These are phyloP conservation scores for Lasiosphaeria miniovina DNA, from an alignment of 495 filamentous ascomycete genomes.

Conservation along the genomic window DNA sequence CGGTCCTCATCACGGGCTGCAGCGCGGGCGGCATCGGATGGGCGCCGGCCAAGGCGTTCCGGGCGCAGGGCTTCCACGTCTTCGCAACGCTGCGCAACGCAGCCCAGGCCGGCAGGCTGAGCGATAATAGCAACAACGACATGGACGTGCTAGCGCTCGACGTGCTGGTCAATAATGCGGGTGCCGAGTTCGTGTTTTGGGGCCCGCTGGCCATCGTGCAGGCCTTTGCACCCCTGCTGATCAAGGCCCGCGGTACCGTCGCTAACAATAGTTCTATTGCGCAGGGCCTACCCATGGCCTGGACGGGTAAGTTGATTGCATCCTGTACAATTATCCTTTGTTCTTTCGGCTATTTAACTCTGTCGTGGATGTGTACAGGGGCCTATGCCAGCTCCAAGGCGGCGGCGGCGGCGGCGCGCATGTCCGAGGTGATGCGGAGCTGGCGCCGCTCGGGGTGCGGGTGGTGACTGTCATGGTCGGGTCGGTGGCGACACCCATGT, in stretches of 20 bases:
- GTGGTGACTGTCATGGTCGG: conserved; percentile 29
- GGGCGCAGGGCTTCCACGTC: conserved; percentile 47
- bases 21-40: conserved; percentile 53
- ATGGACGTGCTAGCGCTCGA: conserved; percentile 50
- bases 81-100: conserved; percentile 54
- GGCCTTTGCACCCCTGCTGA: conserved; percentile 50
- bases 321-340: neutral
- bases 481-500: conserved; percentile 13
- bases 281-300: conserved; percentile 4
- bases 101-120: conserved; percentile 29
- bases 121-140: conserved; percentile 30
- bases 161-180: conserved; percentile 56
- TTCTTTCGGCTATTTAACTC: neutral
- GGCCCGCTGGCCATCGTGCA: conserved; percentile 38
- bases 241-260: conserved; percentile 44
- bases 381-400: conserved; percentile 53
- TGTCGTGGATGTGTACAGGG: conserved; percentile 23
- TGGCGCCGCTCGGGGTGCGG: conserved; percentile 48
- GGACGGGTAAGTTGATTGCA: conserved; percentile 4
- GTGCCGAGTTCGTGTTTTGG: conserved; percentile 35
- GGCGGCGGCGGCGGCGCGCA: conserved; percentile 37
- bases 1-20: conserved; percentile 46
- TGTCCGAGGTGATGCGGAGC: conserved; percentile 49
- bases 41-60: conserved; percentile 53
- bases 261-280: conserved; percentile 48